Percentiles rank a stretch among this genome's conserved stretches.
These are phyloP conservation scores for Daedaleopsis sinensis DNA, from an alignment of 768 basidiomycete genomes.

Conservation along the genomic window DNA sequence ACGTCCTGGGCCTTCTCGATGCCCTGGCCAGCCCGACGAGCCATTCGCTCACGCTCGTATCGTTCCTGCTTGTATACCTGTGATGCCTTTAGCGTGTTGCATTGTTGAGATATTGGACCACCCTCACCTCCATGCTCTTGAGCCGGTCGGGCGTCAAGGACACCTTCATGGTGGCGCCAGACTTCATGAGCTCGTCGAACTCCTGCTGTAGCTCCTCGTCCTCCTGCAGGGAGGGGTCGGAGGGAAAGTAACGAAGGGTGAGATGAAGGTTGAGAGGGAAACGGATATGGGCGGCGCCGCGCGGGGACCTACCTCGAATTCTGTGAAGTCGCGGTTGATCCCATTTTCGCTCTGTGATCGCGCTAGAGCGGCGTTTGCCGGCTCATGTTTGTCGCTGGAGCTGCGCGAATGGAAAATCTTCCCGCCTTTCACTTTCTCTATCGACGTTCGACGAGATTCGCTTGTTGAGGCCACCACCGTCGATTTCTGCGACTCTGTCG, in stretches of 20 bases:
- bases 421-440: slow-evolving; percentile 63
- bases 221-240: slow-evolving; percentile 36
- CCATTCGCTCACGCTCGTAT: slow-evolving; percentile 35
- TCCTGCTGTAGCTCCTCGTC: slow-evolving; percentile 61
- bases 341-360: slow-evolving; percentile 38
- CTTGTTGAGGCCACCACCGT: slow-evolving; percentile 20
- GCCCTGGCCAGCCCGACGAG: slow-evolving; percentile 10
- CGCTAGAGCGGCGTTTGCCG: slow-evolving; percentile 31
- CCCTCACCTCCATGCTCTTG: slow-evolving; percentile 91
- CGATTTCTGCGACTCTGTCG: slow-evolving; percentile 42
- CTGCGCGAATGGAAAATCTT: slow-evolving; percentile 62
- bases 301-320: slow-evolving; percentile 26
- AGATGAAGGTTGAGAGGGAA: slow-evolving; percentile 5
- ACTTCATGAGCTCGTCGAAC: slow-evolving; percentile 92
- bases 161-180: slow-evolving; percentile 90
- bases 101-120: slow-evolving; percentile 22
- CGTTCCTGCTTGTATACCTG: slow-evolving; percentile 80
- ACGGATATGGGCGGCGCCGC: slow-evolving; percentile 7
- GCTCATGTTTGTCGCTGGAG: slow-evolving; percentile 40
- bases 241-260: slow-evolving; percentile 5
- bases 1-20: slow-evolving; percentile 13
- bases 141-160: slow-evolving; percentile 94
- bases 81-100: slow-evolving; percentile 8
- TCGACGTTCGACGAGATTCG: slow-evolving; percentile 51
- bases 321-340: slow-evolving; percentile 16